Evolutionary conservation across 176 grass and related monocot species (phyloP).

Genomic region (Zoysia pacifica): DNA sequence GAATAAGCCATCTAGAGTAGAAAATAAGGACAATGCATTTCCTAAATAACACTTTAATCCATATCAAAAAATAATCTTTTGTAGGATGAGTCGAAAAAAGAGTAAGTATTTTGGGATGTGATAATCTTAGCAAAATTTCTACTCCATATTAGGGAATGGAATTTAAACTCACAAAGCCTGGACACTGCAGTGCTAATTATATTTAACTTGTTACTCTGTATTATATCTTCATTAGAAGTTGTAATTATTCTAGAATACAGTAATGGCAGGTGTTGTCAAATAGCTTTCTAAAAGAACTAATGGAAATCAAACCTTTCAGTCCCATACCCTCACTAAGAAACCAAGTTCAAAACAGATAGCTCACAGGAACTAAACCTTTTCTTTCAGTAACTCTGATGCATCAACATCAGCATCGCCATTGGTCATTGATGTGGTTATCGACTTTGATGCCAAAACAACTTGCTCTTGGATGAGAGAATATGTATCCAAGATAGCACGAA

Average conservation of each 20-base stretch:
- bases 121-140: conserved; percentile 6
- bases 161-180: background rate
- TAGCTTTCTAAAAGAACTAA: background rate
- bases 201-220: background rate
- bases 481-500: conserved; percentile 61
- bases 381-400: conserved; percentile 79
- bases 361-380: conserved; percentile 69
- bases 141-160: background rate
- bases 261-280: background rate
- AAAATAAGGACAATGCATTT: background rate
- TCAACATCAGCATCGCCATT: conserved; percentile 53
- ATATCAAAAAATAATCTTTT: background rate
- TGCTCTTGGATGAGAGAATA: conserved; percentile 80
- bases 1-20: conserved; percentile 11
- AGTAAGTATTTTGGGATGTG: background rate
- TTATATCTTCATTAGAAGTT: background rate
- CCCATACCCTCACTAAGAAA: background rate
- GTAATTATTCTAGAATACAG: background rate
- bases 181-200: conserved; percentile 7
- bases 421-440: conserved; percentile 46
- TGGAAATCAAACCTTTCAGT: conserved; percentile 15
- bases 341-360: conserved; percentile 27
- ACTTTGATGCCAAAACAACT: conserved; percentile 67
- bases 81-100: background rate
- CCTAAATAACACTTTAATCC: background rate